These are phyloP conservation scores for Talaromyces sp. DNA, from an alignment of 2,329 filamentous ascomycete species.

Conservation along the genomic window DNA sequence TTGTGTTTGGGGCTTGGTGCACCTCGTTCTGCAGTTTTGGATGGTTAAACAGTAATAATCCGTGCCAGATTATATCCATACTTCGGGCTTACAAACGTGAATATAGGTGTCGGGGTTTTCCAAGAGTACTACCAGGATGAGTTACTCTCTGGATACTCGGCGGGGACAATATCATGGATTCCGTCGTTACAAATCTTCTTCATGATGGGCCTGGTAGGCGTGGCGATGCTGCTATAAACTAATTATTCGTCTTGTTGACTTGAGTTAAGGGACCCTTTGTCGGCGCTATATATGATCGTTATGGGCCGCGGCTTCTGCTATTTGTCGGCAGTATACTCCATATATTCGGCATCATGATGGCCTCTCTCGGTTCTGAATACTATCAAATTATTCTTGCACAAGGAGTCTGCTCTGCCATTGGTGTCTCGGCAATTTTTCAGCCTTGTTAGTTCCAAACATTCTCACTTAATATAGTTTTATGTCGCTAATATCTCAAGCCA, in stretches of 20 bases:
- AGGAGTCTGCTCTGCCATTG: conserved; percentile 1
- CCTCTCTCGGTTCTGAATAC: conserved; percentile 39
- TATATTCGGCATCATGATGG: conserved; percentile 15
- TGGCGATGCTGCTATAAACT: background rate
- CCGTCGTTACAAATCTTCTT: conserved; percentile 51
- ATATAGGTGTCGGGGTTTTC: conserved; percentile 49
- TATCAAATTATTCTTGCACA: conserved; percentile 47
- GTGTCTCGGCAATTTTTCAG: background rate
- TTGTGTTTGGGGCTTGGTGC: conserved; percentile 17
- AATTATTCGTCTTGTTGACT: background rate
- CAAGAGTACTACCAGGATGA: conserved; percentile 52
- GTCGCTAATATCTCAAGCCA: conserved; percentile 35
- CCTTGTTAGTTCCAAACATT: background rate
- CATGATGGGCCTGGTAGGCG: conserved; percentile 41
- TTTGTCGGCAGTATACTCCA: conserved; percentile 8
- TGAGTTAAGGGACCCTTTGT: background rate
- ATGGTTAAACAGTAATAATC: conserved; percentile 43
- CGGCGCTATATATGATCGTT: conserved; percentile 27
- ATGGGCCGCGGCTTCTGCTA: conserved; percentile 23
- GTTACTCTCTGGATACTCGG: conserved; percentile 41
- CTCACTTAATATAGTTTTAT: conserved; percentile 32
- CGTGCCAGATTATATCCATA: background rate
- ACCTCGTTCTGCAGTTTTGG: conserved; percentile 30
- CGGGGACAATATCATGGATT: conserved; percentile 55
- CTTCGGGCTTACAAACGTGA: background rate